A percentile compares a stretch with the other conserved stretches of the same genome.
Evolutionary conservation across 257 asterid species (phyloP).

Genomic region (Petrea volubilis): DNA sequence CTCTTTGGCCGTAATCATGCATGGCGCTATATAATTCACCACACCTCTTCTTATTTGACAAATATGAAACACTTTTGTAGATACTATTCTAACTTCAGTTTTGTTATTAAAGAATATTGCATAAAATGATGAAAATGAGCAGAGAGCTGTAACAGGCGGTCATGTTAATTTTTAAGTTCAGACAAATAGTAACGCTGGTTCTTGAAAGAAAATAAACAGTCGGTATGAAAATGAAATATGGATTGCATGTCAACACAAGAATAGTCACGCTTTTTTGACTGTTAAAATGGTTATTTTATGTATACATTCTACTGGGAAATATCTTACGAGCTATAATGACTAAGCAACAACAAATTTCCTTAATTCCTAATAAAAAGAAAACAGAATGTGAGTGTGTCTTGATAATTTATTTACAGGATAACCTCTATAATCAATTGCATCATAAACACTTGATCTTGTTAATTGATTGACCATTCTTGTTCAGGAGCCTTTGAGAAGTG

Average conservation of each 20-base stretch:
- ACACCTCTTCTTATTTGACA: neutral
- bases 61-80: no score
- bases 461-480: slow-evolving; percentile 16
- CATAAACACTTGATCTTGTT: neutral
- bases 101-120: no score
- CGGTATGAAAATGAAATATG: neutral
- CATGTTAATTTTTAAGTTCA: no score
- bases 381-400: neutral
- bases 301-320: no score
- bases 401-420: neutral
- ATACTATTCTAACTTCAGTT: no score
- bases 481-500: slow-evolving; percentile 82
- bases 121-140: no score
- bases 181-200: neutral
- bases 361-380: neutral
- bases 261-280: no score
- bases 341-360: neutral
- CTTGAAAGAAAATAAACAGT: neutral
- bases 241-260: no score
- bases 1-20: neutral
- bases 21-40: neutral
- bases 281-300: no score
- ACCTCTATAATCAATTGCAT: neutral
- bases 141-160: no score
- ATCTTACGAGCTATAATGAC: neutral